A percentile compares a stretch with the other conserved stretches of the same genome.
Conservation (phyloP, 1,139 yeast genomes). For the Yamadazyma diospyri region DNA sequence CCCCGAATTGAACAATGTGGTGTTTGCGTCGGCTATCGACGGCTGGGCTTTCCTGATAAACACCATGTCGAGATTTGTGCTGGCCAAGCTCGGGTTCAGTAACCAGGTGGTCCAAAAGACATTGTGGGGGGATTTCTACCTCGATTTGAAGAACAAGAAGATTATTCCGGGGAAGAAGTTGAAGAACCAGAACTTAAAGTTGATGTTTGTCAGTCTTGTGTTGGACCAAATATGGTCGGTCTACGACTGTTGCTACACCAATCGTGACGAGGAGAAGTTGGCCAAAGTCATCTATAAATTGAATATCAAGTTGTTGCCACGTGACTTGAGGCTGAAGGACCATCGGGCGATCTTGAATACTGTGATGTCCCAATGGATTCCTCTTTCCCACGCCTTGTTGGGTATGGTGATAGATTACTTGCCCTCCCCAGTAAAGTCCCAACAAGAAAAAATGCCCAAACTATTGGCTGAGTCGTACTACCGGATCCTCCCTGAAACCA, state of each 20-base stretch:
- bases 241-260: conserved; percentile 65
- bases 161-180: conserved; percentile 59
- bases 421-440: conserved; percentile 75
- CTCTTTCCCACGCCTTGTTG: conserved; percentile 81
- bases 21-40: conserved; percentile 91
- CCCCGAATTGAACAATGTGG: conserved; percentile 87
- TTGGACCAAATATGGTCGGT: conserved; percentile 92
- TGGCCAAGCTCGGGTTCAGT: conserved; percentile 80
- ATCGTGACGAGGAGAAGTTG: conserved; percentile 67
- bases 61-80: conserved; percentile 85
- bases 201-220: conserved; percentile 82
- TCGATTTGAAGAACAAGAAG: conserved; percentile 87
- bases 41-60: conserved; percentile 97
- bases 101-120: conserved; percentile 76
- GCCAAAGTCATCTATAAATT: conserved; percentile 73
- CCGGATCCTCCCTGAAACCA: conserved; percentile 32
- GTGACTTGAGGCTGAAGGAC: conserved; percentile 82
- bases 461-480: conserved; percentile 51
- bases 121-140: conserved; percentile 93
- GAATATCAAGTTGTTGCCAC: conserved; percentile 62
- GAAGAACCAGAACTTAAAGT: conserved; percentile 56
- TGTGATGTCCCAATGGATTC: conserved; percentile 94
- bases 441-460: conserved; percentile 62
- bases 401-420: conserved; percentile 80
- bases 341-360: conserved; percentile 56